Evolutionary conservation across 2,329 filamentous ascomycete genomes (phyloP), one percentile per base, ranked within the genome.

Genomic region (Aureobasidium sp.): DNA sequence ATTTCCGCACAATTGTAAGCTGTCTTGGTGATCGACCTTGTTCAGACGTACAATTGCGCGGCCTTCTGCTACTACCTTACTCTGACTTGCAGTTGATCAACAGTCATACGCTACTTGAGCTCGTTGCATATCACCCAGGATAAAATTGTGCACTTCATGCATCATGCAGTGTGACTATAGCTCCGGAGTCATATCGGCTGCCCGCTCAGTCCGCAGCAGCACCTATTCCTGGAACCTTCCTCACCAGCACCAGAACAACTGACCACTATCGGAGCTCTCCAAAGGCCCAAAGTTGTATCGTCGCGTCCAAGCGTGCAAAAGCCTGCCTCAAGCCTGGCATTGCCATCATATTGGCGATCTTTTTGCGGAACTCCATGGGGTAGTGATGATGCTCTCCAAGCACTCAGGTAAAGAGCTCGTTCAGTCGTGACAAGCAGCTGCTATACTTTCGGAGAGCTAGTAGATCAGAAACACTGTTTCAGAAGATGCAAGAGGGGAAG

Each of bases 11-110:
- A 46, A 27, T 57, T 57, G 53, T 46, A 32, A 44, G 39, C 29
- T 29, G 53, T 29, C 41, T 57, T 57, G 53, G 29, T 26, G 10
- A 23, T 20, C 10, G 32, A 20, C 32, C n/a, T 29, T 48, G 42
- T 44, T 27, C 39, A 37, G 29, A 58, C 27, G 55, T 47, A 57
- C 37, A 57, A 47, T 58, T 58, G 55, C 55, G 55, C 42, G 55
- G 29, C 42, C 26, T 47, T n/a, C 3, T 23, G 37, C 41, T 39
- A 44, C 32, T 17, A 6, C 27, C 29, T 20, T 9, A 7, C 20
- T 8, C 32, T 42, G 23, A 29, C 34, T 10, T 39, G 20, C 15
- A 32, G 37, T 20, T 20, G 20, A 20, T 20, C 20, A 20, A 20
- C 32, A 37, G 8, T 20, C 17, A 42, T 13, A 17, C 17, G 20